These are phyloP conservation scores for Oidium heveae DNA, from an alignment of 2,329 filamentous ascomycete species.

Conservation along the genomic window DNA sequence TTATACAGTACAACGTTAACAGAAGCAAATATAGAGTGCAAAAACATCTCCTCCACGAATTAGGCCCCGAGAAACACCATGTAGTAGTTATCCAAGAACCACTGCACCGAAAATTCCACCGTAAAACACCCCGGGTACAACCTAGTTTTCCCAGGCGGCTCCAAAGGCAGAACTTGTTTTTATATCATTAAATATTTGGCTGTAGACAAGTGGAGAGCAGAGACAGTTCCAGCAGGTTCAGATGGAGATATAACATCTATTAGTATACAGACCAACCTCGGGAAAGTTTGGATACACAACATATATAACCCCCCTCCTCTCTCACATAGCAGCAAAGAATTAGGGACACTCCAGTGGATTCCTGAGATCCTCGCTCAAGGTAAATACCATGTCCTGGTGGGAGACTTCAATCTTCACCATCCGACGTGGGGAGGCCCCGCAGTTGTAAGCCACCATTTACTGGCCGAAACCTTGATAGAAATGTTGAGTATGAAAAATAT, in stretches of 20 bases:
- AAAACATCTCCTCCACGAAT: neutral
- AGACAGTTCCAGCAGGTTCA: neutral
- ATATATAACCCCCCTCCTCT: neutral
- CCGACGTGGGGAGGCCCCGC: neutral
- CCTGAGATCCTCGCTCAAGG: neutral
- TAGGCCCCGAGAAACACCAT: neutral
- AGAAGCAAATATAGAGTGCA: neutral
- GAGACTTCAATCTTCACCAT: too few species aligned
- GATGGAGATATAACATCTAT: neutral
- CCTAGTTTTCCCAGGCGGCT: neutral
- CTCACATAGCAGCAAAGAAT: neutral
- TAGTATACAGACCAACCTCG: neutral
- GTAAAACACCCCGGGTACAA: neutral
- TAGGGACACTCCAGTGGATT: neutral
- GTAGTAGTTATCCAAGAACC: neutral
- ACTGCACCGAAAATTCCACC: neutral
- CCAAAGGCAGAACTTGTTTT: too few species aligned
- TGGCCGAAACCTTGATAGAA: neutral
- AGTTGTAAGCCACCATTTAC: neutral
- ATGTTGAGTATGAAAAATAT: neutral
- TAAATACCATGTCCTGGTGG: neutral
- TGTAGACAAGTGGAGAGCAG: neutral
- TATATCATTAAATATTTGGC: neutral
- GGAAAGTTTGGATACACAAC: neutral
- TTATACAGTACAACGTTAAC: conserved; percentile 1